Conservation (phyloP, 768 basidiomycete species). For the Tylopilus rubrobrunneus region DNA sequence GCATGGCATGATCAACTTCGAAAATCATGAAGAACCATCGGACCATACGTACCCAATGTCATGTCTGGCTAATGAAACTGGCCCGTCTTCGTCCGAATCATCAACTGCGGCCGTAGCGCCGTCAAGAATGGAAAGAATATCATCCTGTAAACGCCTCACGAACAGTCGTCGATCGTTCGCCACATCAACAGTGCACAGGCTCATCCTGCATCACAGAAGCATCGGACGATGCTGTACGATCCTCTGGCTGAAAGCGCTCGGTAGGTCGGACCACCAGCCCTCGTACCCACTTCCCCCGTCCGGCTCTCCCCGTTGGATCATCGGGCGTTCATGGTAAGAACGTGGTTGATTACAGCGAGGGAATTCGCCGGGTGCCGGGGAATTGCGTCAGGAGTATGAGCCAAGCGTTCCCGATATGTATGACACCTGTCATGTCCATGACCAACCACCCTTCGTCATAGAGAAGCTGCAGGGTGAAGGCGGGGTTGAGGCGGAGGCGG, state of each 20-base stretch:
- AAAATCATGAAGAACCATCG: constrained; percentile 7
- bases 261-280: constrained; percentile 5
- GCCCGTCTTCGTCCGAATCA: background rate
- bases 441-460: constrained; percentile 12
- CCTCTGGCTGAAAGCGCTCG: background rate
- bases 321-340: constrained; percentile 11
- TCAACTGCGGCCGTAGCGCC: background rate
- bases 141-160: background rate
- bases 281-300: constrained; percentile 10
- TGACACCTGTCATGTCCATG: constrained; percentile 6
- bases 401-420: constrained; percentile 11
- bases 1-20: constrained; percentile 1
- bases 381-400: constrained; percentile 11
- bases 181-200: background rate
- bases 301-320: background rate
- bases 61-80: background rate
- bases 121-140: background rate
- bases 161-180: constrained; percentile 3
- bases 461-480: constrained; percentile 14
- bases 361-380: constrained; percentile 7
- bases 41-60: background rate
- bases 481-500: constrained; percentile 29
- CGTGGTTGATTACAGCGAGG: constrained; percentile 28
- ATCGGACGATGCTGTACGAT: background rate
- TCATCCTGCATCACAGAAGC: constrained; percentile 4